Conservation (phyloP, 2,329 filamentous ascomycete species). For the Pseudogymnoascus sp. region DNA sequence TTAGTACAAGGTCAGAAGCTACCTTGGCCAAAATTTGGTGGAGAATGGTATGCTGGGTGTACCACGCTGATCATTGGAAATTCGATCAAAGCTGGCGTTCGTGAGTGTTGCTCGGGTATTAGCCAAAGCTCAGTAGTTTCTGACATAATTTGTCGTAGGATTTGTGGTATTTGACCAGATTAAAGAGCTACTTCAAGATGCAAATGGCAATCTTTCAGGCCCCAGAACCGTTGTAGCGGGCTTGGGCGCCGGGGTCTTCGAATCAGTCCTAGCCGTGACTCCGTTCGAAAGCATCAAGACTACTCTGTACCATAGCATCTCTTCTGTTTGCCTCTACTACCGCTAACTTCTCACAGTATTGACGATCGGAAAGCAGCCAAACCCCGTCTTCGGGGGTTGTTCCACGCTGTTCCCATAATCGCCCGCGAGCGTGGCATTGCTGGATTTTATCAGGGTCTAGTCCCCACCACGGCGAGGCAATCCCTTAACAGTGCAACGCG, state of each 20-base stretch:
- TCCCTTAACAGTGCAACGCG: conserved; percentile 89
- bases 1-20: conserved; percentile 78
- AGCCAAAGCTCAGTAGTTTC: not conserved
- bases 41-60: conserved; percentile 95
- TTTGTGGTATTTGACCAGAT: conserved; percentile 97
- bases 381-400: conserved; percentile 83
- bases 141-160: conserved; percentile 28
- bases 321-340: not conserved
- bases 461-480: conserved; percentile 89
- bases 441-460: conserved; percentile 95
- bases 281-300: conserved; percentile 99
- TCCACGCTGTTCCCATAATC: conserved; percentile 87
- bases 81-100: conserved; percentile 89
- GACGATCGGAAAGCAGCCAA: conserved; percentile 85
- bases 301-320: conserved; percentile 53
- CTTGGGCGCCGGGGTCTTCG: conserved; percentile 90
- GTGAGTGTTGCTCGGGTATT: conserved; percentile 28
- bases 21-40: conserved; percentile 88
- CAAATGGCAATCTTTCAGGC: conserved; percentile 80
- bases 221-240: conserved; percentile 87
- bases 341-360: conserved; percentile 49
- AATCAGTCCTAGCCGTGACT: conserved; percentile 87
- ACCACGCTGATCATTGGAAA: conserved; percentile 96
- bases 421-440: conserved; percentile 78
- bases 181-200: conserved; percentile 74